Conservation (phyloP, 441 rosid species). For the Hypseocharis bilobata region DNA sequence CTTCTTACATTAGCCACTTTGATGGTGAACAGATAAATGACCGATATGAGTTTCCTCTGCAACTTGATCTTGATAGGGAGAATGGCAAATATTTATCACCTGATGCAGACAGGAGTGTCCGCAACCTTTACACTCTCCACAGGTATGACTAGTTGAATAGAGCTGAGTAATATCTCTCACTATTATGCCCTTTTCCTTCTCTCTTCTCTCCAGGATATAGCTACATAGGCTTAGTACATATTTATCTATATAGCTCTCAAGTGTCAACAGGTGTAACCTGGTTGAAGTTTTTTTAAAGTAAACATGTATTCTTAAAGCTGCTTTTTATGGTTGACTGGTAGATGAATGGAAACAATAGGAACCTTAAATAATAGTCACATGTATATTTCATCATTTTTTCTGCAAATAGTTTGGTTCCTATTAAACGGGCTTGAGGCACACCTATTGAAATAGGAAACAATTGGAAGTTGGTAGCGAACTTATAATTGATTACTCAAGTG, state of each 20-base stretch:
- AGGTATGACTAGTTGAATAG: constrained; percentile 25
- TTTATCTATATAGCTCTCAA: background rate
- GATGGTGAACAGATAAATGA: constrained; percentile 36
- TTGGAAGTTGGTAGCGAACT: background rate
- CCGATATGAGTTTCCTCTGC: constrained; percentile 46
- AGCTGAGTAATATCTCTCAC: background rate
- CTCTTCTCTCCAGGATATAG: background rate
- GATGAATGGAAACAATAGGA: background rate
- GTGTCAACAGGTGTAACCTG: background rate
- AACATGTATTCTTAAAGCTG: background rate
- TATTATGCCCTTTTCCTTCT: background rate
- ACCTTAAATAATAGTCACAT: too few relatives aligned
- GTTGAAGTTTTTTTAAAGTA: background rate
- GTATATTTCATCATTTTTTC: too few relatives aligned
- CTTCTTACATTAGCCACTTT: background rate
- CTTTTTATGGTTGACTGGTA: background rate
- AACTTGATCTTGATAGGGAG: constrained; percentile 48
- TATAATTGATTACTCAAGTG: background rate
- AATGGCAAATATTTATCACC: constrained; percentile 43
- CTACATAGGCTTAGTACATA: background rate
- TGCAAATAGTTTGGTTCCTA: background rate
- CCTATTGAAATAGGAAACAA: background rate
- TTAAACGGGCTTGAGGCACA: background rate
- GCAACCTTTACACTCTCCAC: constrained; percentile 48
- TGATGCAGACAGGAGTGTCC: constrained; percentile 42